phyloP scores from a whole-genome alignment of 73 alveolate genomes.

The Symbiodinium natans region DNA sequence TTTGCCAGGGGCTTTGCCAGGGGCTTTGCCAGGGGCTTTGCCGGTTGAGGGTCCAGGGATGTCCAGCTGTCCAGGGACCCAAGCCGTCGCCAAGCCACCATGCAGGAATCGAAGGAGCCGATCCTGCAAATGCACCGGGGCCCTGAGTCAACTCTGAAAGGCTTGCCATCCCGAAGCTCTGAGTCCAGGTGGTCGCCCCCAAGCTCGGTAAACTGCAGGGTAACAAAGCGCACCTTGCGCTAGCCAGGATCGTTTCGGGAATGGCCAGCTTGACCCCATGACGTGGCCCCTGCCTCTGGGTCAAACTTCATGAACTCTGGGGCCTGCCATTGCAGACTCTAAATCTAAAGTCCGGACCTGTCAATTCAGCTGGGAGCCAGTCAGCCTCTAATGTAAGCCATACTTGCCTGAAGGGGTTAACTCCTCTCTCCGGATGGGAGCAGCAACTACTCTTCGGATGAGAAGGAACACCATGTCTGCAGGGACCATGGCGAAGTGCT shows the following conservation, averaged over 20 bases:
- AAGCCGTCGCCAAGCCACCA: background rate
- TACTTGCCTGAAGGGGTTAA: too few species aligned
- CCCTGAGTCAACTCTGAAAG: too few species aligned
- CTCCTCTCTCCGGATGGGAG: too few species aligned
- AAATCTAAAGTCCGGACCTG: too few species aligned
- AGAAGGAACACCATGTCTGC: too few species aligned
- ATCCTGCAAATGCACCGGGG: background rate
- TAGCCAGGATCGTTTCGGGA: background rate
- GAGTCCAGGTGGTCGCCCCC: constrained; percentile 81
- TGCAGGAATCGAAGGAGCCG: background rate
- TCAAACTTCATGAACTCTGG: constrained; percentile 16
- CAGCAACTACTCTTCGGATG: too few species aligned
- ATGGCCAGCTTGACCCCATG: background rate
- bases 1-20: too few species aligned
- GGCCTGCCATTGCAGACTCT: constrained; percentile 8
- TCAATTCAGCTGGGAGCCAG: too few species aligned
- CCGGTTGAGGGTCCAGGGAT: too few species aligned
- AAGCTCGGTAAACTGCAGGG: constrained; percentile 80
- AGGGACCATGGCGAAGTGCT: too few species aligned
- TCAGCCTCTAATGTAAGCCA: too few species aligned
- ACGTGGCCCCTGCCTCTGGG: background rate
- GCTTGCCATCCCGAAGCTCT: background rate
- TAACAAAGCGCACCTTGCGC: constrained; percentile 70
- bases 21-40: too few species aligned
- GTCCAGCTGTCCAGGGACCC: background rate